phyloP scores from a whole-genome alignment of 2,329 filamentous ascomycete genomes.

The Geosmithia flava region DNA sequence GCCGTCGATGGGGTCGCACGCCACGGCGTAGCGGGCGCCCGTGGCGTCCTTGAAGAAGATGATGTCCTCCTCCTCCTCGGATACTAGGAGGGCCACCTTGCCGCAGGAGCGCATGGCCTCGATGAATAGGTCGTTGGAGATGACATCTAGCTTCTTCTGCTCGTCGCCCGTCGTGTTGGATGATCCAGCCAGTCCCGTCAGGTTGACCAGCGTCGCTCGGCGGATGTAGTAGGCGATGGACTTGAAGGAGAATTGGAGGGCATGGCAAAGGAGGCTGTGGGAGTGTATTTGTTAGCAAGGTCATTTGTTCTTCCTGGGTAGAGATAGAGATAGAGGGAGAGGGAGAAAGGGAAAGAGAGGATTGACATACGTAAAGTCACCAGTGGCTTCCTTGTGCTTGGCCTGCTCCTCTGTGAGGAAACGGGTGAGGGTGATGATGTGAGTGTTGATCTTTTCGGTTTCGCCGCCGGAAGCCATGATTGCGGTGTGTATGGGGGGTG shows the following conservation, averaged over 20 bases:
- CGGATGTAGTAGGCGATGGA: conserved; percentile 99
- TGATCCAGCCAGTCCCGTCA: conserved; percentile 87
- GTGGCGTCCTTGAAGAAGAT: conserved; percentile 72
- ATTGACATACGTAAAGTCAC: conserved; percentile 82
- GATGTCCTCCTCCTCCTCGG: conserved; percentile 89
- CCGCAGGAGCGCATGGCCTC: conserved; percentile 87
- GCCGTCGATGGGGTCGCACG: conserved; percentile 96
- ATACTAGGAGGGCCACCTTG: conserved; percentile 86
- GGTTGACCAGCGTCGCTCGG: conserved; percentile 85
- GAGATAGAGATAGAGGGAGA: too few relatives aligned
- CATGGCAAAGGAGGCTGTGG: conserved; percentile 79
- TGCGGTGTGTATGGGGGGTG: not conserved
- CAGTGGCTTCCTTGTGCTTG: conserved; percentile 88
- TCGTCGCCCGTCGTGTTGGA: conserved; percentile 95
- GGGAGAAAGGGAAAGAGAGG: not conserved
- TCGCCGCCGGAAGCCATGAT: conserved; percentile 21
- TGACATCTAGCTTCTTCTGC: conserved; percentile 99
- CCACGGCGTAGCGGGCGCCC: conserved; percentile 81
- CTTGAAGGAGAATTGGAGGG: conserved; percentile 99
- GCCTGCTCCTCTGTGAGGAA: conserved; percentile 93
- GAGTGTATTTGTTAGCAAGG: not conserved
- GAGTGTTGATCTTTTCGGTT: conserved; percentile 79
- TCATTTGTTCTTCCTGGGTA: not conserved
- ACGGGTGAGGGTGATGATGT: conserved; percentile 90
- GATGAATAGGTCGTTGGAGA: conserved; percentile 96